Percentiles rank a stretch among this genome's conserved stretches.
phyloP scores from a whole-genome alignment of 257 asterid genomes.

The Solanum corneliomulleri region DNA sequence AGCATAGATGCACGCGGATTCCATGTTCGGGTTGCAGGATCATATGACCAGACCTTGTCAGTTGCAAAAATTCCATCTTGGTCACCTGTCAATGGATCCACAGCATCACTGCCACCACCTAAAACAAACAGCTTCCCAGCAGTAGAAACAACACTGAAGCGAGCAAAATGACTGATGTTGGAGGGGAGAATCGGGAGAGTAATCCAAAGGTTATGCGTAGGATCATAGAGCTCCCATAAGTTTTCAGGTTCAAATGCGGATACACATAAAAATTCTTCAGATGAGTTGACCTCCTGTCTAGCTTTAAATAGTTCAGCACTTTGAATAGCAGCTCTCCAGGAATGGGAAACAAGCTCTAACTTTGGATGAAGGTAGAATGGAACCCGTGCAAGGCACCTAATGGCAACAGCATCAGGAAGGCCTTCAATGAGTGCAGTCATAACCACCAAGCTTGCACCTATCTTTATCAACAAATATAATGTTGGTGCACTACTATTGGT shows the following conservation, averaged over 20 bases:
- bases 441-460: constrained; percentile 12
- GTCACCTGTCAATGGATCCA: constrained; percentile 89
- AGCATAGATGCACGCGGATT: constrained; percentile 59
- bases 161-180: constrained; percentile 74
- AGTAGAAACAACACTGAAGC: constrained; percentile 76
- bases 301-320: constrained; percentile 76
- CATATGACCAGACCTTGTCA: constrained; percentile 84
- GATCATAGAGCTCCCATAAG: constrained; percentile 94
- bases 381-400: constrained; percentile 90
- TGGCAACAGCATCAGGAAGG: constrained; percentile 87
- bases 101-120: constrained; percentile 96
- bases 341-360: constrained; percentile 68
- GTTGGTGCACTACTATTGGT: not conserved
- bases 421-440: constrained; percentile 98
- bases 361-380: constrained; percentile 84
- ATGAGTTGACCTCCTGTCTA: constrained; percentile 68
- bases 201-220: constrained; percentile 72
- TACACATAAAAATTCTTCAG: constrained; percentile 75
- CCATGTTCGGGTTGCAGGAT: constrained; percentile 64
- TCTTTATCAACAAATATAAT: not conserved
- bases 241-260: constrained; percentile 93
- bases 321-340: constrained; percentile 73
- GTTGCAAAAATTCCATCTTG: constrained; percentile 96
- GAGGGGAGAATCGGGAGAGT: constrained; percentile 86
- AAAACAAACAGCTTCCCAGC: constrained; percentile 84